Percentiles rank a stretch among this genome's conserved stretches.
Conservation (phyloP, 345 rosid genomes). For the Bruguiera sexangula region DNA sequence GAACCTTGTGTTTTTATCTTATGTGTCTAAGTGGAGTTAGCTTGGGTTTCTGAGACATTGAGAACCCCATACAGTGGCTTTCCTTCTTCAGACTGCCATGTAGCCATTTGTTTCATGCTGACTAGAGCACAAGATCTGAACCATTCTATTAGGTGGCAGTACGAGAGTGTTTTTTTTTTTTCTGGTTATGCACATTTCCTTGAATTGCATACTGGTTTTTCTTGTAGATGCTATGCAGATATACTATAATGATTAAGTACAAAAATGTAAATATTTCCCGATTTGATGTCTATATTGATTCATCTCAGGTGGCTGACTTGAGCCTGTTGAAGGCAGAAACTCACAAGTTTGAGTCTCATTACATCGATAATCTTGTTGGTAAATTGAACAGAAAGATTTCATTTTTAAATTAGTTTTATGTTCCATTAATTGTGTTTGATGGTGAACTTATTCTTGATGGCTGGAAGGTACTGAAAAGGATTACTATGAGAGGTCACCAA, state of each 20-base stretch:
- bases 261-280: neutral
- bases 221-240: too few relatives aligned
- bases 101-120: neutral
- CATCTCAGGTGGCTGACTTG: slow-evolving; percentile 72
- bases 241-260: too few relatives aligned
- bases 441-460: slow-evolving; percentile 15
- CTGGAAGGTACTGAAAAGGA: slow-evolving; percentile 67
- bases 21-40: neutral
- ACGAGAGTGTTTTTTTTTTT: neutral
- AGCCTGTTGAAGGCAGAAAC: slow-evolving; percentile 76
- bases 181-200: too few relatives aligned
- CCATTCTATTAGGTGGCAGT: neutral
- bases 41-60: neutral
- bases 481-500: slow-evolving; percentile 75
- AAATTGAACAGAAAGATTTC: slow-evolving; percentile 21
- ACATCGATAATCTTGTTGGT: slow-evolving; percentile 93
- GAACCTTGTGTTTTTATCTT: too few relatives aligned
- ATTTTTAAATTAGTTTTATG: slow-evolving; percentile 1
- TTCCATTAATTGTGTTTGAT: slow-evolving; percentile 10
- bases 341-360: slow-evolving; percentile 86
- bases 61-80: neutral
- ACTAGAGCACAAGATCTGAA: neutral
- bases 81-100: neutral
- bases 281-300: slow-evolving; percentile 7
- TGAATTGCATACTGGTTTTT: neutral